Base-by-base conservation (phyloP, 2,329 filamentous ascomycete genomes). In the Mariannaea sp. region DNA sequence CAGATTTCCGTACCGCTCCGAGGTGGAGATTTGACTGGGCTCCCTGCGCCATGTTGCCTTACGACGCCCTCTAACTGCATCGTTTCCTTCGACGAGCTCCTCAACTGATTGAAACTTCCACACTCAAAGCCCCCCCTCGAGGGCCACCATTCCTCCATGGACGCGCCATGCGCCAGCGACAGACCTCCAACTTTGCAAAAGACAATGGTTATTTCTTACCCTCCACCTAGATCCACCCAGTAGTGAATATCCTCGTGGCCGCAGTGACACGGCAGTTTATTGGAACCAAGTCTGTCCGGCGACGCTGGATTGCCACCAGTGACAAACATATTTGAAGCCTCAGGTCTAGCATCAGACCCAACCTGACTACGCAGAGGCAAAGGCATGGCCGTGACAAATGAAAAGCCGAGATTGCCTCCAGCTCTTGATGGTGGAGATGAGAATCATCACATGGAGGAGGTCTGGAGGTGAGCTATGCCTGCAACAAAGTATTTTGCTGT, bases 21-120 rank as follows among this genome's bases (percentile, higher is more conserved):
- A 36, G 30, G 46, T 49, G 43, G 38, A 27, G 29, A 46, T 48
- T 46, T 29, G 39, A 40, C 50, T 55, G 27, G 52, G 41, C 30
- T 24, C 33, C 33, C 60, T 65, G 62, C 56, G 62, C 62, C 54
- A 61, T 57, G 58, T 49, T 41, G 53, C 50, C 56, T 56, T 53
- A 52, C 43, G 52, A 59, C 53, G 53, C 54, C 53, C 48, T 55
- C 38, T 47, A 43, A 30, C 33, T n/a, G n/a, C n/a, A n/a, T n/a
- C n/a, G n/a, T n/a, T n/a, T n/a, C n/a, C 50, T 33, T 38, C 33
- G 12, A 19, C 33, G 33, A 19, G 7, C 42, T 49, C 51, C 58
- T 61, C 56, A 56, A 42, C 53, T 61, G 53, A 55, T 64, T 61
- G 47, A 57, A 60, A 56, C 45, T 38, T 59, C 56, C 29, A 46